Base-by-base conservation (phyloP, 2,329 filamentous ascomycete species). In the Pezicula neosporulosa region DNA sequence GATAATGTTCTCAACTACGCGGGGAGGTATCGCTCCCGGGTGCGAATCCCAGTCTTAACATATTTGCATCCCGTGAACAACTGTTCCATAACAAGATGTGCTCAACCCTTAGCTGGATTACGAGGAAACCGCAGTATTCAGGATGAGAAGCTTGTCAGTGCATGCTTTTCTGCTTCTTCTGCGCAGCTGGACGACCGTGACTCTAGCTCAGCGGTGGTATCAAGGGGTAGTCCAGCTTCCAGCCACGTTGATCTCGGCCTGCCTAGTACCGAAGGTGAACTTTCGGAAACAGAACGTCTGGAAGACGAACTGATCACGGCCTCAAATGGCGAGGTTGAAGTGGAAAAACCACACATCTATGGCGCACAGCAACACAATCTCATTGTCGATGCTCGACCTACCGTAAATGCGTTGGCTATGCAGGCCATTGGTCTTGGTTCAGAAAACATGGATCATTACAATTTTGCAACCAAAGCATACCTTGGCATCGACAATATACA, bases 401-500 rank as follows among this genome's bases (percentile, higher is more conserved):
- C 87, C 3, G 86, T 99, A 60, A 99, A 99, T 67, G 94, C 94
- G 18, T 85, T 92, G 60, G 91, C 91, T 6, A 97, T 97, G 81
- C 92, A 97, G 68, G 89, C 92, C 4, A 85, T 93, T 57, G 94
- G 94, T 6, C 85, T 92, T 67, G 94, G 94, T 2, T 96, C 93
- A 0, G 94, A 99, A 70, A 96, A 97, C 63, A 97, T 97, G 89
- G 90, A 96, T 58, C 88, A 96, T 70, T 99, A 99, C 73, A 90
- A 87, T 55, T 93, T 92, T 63, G 90, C 91, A 15, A 87, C 86
- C 53, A 96, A 97, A 70, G 87, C 87, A 28, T 99, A 95, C 66
- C 80, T 99, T 50, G 94, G 90, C 56, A 99, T 99, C 63, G 93
- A 95, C 68, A 99, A 99, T 67, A 97, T 99, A 54, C 94, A 99